A percentile compares a stretch with the other conserved stretches of the same genome.
phyloP scores from a whole-genome alignment of 306 rosid genomes.

The Arachis stenosperma region DNA sequence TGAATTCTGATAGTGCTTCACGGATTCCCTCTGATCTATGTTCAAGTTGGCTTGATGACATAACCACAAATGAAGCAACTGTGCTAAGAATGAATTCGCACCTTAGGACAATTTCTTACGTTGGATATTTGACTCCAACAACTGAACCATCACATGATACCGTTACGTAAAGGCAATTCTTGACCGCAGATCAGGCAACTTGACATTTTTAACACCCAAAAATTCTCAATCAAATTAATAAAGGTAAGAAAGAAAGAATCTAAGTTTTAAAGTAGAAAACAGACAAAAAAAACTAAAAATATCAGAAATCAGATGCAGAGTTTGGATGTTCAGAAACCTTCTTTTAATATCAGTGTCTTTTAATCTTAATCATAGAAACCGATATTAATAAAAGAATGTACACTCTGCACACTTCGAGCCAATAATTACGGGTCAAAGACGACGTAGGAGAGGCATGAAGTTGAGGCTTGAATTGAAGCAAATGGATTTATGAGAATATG shows the following conservation, averaged over 20 bases:
- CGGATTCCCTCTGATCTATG: not conserved
- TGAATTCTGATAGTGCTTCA: conserved; percentile 9
- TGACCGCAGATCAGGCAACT: not conserved
- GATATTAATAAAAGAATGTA: not conserved
- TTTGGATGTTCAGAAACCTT: too few relatives aligned
- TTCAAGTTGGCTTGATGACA: not conserved
- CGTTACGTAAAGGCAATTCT: not conserved
- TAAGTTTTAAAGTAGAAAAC: too few relatives aligned
- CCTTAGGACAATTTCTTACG: not conserved
- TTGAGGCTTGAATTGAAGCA: conserved; percentile 2
- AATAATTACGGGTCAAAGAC: conserved; percentile 3
- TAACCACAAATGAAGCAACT: not conserved
- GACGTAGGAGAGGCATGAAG: not conserved
- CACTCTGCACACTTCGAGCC: not conserved
- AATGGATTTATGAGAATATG: not conserved
- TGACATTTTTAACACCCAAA: too few relatives aligned
- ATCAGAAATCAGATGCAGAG: too few relatives aligned
- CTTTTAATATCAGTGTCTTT: not conserved
- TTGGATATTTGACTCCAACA: not conserved
- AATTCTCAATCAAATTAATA: too few relatives aligned
- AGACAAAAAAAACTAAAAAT: too few relatives aligned
- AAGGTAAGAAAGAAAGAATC: too few relatives aligned
- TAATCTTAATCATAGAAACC: not conserved
- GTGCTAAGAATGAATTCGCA: not conserved
- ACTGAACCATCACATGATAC: not conserved